phyloP scores from a whole-genome alignment of 2,329 filamentous ascomycete genomes.

The Botryotinia convoluta region DNA sequence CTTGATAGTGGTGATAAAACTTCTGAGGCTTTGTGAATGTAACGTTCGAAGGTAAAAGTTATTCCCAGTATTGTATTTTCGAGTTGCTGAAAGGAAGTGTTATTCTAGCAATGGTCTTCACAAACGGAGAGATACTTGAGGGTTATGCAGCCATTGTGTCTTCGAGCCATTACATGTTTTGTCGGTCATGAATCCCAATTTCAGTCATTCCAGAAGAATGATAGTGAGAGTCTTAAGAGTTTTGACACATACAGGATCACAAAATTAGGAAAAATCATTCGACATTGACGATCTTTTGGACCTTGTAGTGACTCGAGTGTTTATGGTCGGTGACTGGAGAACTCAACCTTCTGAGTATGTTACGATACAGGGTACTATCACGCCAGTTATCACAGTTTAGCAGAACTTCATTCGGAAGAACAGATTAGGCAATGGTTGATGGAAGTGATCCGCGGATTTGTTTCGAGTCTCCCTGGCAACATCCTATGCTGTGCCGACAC shows the following conservation, averaged over 20 bases:
- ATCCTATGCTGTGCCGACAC: too few species aligned
- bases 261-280: too few species aligned
- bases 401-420: too few species aligned
- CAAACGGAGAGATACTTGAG: background rate
- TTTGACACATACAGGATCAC: background rate
- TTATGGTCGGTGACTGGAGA: background rate
- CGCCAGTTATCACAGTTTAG: background rate
- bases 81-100: background rate
- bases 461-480: too few species aligned
- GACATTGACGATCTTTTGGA: background rate
- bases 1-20: too few species aligned
- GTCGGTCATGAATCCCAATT: background rate
- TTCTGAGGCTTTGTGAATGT: too few species aligned
- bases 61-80: background rate
- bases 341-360: too few species aligned
- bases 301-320: background rate
- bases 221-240: background rate
- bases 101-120: background rate
- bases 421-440: too few species aligned
- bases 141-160: fast-evolving
- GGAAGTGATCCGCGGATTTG: too few species aligned
- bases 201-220: background rate
- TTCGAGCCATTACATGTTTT: background rate
- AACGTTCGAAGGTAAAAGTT: too few species aligned
- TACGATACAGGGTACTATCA: background rate